Evolutionary conservation across 352 stramenopile genomes (phyloP).

Genomic region (Pythium sp.): DNA sequence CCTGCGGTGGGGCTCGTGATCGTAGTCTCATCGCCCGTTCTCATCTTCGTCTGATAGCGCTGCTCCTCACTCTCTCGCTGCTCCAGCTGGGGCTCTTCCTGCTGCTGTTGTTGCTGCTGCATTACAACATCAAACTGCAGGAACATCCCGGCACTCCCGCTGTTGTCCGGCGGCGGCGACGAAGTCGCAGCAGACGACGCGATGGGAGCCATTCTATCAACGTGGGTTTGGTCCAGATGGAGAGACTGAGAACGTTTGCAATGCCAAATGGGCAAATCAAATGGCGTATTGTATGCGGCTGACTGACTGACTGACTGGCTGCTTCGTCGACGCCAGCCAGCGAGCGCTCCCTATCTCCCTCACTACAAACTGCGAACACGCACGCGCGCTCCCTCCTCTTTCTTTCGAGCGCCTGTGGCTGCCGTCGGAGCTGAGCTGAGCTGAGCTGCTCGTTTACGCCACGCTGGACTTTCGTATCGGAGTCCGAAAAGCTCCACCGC

Average conservation of each 20-base stretch:
- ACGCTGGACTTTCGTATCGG: background rate
- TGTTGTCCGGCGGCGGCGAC: background rate
- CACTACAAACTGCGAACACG: background rate
- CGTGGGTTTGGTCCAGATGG: background rate
- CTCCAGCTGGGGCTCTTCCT: background rate
- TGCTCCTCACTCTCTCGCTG: background rate
- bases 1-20: background rate
- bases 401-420: background rate
- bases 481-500: background rate
- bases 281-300: background rate
- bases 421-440: background rate
- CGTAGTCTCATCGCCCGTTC: background rate
- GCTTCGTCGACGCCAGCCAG: background rate
- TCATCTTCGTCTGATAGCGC: constrained; percentile 1
- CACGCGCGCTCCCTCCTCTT: background rate
- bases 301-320: background rate
- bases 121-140: background rate
- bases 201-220: background rate
- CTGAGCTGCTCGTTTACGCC: background rate
- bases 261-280: no score
- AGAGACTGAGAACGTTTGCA: background rate
- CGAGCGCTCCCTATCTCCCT: no score
- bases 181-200: background rate
- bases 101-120: background rate
- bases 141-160: background rate